These are phyloP conservation scores for Phytophthora sp. DNA, from an alignment of 352 stramenopile species.

Conservation along the genomic window DNA sequence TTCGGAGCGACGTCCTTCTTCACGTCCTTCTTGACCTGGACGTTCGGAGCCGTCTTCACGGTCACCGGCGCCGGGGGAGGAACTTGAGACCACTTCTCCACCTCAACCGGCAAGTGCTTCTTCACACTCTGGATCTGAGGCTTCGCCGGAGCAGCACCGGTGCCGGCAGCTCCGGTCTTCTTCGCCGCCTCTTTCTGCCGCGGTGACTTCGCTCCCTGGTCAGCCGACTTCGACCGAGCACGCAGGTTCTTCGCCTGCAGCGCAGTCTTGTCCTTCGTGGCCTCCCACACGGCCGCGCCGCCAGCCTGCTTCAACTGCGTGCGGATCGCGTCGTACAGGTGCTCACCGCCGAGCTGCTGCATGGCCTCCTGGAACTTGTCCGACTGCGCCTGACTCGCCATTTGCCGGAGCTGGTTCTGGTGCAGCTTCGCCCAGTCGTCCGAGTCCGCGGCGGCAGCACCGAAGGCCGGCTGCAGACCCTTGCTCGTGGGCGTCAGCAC, in stretches of 20 bases:
- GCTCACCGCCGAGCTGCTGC: neutral
- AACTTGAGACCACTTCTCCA: neutral
- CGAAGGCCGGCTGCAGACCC: neutral
- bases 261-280: neutral
- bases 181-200: slow-evolving; percentile 2
- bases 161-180: neutral
- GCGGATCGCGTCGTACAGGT: slow-evolving; percentile 13
- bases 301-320: slow-evolving; percentile 7
- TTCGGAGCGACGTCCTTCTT: neutral
- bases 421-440: neutral
- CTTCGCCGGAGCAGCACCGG: too few relatives aligned
- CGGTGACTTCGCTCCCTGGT: neutral
- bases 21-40: neutral
- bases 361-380: slow-evolving; percentile 8
- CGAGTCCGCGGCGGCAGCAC: neutral
- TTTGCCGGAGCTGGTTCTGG: neutral
- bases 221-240: neutral
- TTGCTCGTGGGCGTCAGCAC: neutral
- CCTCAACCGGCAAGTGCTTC: slow-evolving; percentile 11
- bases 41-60: neutral
- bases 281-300: slow-evolving; percentile 1
- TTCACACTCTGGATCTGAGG: neutral
- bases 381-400: slow-evolving; percentile 7
- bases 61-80: slow-evolving; percentile 1
- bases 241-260: neutral